These are phyloP conservation scores for Aspergillus brasiliensis DNA, from an alignment of 2,329 filamentous ascomycete species.

Conservation along the genomic window DNA sequence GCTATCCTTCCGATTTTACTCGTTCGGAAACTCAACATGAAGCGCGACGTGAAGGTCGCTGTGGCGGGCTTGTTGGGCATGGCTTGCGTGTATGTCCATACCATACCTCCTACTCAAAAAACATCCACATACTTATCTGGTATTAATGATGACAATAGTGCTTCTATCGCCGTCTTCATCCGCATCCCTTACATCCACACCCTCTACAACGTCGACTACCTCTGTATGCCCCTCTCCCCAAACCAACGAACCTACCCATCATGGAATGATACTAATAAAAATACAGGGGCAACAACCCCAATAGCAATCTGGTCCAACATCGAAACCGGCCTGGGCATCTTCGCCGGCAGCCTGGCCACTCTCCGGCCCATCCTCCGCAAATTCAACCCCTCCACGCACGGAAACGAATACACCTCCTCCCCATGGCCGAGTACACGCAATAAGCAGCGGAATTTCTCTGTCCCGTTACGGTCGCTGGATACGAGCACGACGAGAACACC, in stretches of 20 bases:
- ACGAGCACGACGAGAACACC: background rate
- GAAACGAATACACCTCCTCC: background rate
- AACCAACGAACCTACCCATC: no score
- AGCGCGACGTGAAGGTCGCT: slow-evolving; percentile 17
- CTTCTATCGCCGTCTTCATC: slow-evolving; percentile 22
- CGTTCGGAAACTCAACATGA: slow-evolving; percentile 27
- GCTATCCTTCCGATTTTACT: slow-evolving; percentile 21
- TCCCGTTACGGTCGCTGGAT: background rate
- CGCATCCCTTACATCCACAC: slow-evolving; percentile 21
- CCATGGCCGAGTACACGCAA: background rate
- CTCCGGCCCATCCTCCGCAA: slow-evolving; percentile 20
- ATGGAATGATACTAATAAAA: background rate
- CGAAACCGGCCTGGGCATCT: slow-evolving; percentile 26
- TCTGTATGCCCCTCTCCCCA: slow-evolving; percentile 17
- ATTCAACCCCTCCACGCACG: background rate
- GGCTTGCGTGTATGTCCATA: slow-evolving; percentile 22
- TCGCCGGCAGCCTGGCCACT: slow-evolving; percentile 24
- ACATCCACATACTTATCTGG: background rate
- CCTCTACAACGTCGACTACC: slow-evolving; percentile 17
- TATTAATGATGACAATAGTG: slow-evolving; percentile 12
- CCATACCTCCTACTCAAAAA: no score
- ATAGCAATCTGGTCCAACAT: slow-evolving; percentile 27
- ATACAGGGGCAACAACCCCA: slow-evolving; percentile 16
- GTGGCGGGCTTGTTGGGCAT: slow-evolving; percentile 22
- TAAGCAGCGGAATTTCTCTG: background rate